These are phyloP conservation scores for Neurospora tetrasperma DNA, from an alignment of 495 filamentous ascomycete species.

Conservation along the genomic window DNA sequence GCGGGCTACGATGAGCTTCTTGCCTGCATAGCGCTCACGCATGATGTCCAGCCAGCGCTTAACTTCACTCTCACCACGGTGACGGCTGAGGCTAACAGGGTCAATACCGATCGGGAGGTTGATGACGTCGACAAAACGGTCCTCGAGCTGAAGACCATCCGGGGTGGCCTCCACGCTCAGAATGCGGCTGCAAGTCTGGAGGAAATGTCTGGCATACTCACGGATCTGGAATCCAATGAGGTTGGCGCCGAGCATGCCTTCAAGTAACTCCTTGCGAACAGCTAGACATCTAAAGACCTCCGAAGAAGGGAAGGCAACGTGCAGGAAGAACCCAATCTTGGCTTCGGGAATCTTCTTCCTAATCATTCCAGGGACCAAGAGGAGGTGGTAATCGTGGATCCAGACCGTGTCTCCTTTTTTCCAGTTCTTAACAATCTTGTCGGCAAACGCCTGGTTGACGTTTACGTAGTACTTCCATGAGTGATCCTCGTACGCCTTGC, in stretches of 20 bases:
- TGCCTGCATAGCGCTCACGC: conserved; percentile 67
- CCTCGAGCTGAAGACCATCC: conserved; percentile 81
- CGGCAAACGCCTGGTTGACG: conserved; percentile 81
- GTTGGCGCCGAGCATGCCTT: conserved; percentile 86
- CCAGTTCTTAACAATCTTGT: conserved; percentile 80
- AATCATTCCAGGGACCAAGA: conserved; percentile 87
- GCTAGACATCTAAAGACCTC: conserved; percentile 89
- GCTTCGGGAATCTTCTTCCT: conserved; percentile 78
- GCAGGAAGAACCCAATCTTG: conserved; percentile 89
- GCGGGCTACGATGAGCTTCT: conserved; percentile 79
- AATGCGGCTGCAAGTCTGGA: conserved; percentile 85
- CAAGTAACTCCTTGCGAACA: conserved; percentile 69
- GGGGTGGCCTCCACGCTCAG: conserved; percentile 77
- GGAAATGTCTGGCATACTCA: conserved; percentile 86
- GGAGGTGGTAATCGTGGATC: conserved; percentile 89
- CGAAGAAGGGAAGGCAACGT: conserved; percentile 89
- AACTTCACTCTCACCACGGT: conserved; percentile 64
- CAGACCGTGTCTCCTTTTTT: conserved; percentile 85
- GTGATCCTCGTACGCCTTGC: conserved; percentile 93
- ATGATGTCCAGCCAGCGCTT: conserved; percentile 68
- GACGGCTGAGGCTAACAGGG: conserved; percentile 59
- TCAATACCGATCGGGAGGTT: conserved; percentile 74
- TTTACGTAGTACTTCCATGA: conserved; percentile 91
- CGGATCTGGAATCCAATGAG: conserved; percentile 84
- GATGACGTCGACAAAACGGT: conserved; percentile 80